A percentile compares a stretch with the other conserved stretches of the same genome.
These are phyloP conservation scores for Prunus yedoensis DNA, from an alignment of 331 rosid genomes.

Conservation along the genomic window DNA sequence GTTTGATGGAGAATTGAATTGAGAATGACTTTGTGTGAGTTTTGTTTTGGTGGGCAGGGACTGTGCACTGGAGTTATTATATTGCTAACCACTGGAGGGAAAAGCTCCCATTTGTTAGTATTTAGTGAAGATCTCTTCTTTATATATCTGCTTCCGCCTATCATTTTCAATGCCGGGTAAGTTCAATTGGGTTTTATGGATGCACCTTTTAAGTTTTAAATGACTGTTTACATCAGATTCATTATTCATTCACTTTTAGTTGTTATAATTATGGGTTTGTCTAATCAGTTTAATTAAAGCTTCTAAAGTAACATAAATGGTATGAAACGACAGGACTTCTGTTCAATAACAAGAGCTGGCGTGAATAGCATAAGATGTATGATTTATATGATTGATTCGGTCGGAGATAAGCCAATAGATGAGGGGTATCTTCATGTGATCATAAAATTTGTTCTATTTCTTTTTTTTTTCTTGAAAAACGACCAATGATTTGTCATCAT, in stretches of 20 bases:
- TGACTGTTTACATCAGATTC: neutral
- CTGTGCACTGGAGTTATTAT: slow-evolving; percentile 73
- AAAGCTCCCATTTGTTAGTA: slow-evolving; percentile 77
- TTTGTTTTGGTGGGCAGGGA: slow-evolving; percentile 54
- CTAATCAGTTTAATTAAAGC: neutral
- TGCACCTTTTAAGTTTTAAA: neutral
- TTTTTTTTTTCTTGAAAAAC: too few relatives aligned
- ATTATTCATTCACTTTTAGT: neutral
- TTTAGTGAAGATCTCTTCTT: slow-evolving; percentile 96
- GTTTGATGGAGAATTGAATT: slow-evolving; percentile 1
- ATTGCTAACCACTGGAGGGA: slow-evolving; percentile 71
- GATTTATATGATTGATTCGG: too few relatives aligned
- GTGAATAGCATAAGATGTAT: neutral
- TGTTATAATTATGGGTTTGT: neutral
- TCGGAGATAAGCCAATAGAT: too few relatives aligned
- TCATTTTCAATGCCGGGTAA: slow-evolving; percentile 97
- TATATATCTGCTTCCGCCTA: slow-evolving; percentile 96
- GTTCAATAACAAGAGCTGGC: neutral
- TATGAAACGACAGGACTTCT: neutral
- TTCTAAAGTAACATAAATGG: neutral
- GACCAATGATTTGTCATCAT: neutral
- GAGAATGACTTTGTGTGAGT: slow-evolving; percentile 4
- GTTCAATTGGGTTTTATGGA: neutral
- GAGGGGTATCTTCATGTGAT: too few relatives aligned
- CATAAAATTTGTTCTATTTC: too few relatives aligned